Evolutionary conservation across 2,329 filamentous ascomycete species (phyloP).

Genomic region (Fusarium chaquense): DNA sequence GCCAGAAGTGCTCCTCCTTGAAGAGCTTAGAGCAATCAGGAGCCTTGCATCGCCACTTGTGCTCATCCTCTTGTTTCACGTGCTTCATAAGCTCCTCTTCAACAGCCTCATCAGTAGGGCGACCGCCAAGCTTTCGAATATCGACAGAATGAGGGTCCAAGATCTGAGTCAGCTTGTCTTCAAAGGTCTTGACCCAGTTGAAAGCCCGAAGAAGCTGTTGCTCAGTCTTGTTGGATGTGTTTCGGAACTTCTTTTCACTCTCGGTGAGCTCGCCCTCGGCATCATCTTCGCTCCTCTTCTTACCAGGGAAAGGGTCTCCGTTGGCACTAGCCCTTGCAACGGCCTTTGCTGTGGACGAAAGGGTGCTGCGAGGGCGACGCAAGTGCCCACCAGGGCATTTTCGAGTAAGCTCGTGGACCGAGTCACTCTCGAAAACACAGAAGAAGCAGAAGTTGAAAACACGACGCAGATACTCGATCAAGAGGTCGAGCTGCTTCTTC

Average conservation of each 20-base stretch:
- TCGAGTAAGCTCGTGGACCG: conserved; percentile 91
- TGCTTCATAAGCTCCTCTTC: conserved; percentile 87
- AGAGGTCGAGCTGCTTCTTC: conserved; percentile 96
- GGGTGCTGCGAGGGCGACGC: conserved; percentile 85
- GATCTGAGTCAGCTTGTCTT: conserved; percentile 94
- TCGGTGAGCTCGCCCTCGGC: conserved; percentile 62
- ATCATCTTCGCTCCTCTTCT: conserved; percentile 77
- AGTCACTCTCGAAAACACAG: conserved; percentile 98
- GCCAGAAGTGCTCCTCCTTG: conserved; percentile 97
- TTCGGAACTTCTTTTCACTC: conserved; percentile 79
- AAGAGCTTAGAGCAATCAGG: conserved; percentile 97
- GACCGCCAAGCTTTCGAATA: conserved; percentile 90
- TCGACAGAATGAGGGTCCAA: conserved; percentile 91
- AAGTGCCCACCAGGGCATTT: conserved; percentile 99
- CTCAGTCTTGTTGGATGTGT: conserved; percentile 79
- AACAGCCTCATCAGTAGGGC: conserved; percentile 84
- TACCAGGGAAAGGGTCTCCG: conserved; percentile 85
- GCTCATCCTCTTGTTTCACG: conserved; percentile 97
- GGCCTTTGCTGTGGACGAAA: conserved; percentile 84
- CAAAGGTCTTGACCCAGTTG: conserved; percentile 99
- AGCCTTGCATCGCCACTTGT: conserved; percentile 96
- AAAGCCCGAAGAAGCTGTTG: conserved; percentile 94
- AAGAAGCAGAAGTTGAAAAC: conserved; percentile 99
- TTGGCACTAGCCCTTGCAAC: conserved; percentile 87
- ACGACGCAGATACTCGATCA: conserved; percentile 95